A percentile compares a stretch with the other conserved stretches of the same genome.
Evolutionary conservation across 2,329 filamentous ascomycete genomes (phyloP).

Genomic region (Stemphylium lycopersici): DNA sequence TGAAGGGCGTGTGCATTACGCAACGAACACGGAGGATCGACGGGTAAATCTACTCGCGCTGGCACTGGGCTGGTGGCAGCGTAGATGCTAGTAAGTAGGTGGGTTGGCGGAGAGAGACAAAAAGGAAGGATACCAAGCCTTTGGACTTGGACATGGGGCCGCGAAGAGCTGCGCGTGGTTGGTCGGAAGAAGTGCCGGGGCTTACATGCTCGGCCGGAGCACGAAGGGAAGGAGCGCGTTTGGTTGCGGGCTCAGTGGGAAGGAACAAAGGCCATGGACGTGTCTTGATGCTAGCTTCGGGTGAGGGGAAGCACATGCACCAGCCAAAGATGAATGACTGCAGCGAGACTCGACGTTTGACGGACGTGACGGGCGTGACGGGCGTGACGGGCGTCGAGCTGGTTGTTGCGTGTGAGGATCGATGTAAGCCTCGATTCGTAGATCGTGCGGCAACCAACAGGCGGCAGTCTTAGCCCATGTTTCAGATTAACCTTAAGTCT

Average conservation of each 20-base stretch:
- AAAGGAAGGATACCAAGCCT: not conserved
- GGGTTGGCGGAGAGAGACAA: not conserved
- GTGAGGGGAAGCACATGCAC: not conserved
- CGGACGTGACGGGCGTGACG: too few relatives aligned
- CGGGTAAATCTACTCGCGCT: too few relatives aligned
- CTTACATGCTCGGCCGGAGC: not conserved
- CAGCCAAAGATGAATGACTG: not conserved
- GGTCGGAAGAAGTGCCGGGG: not conserved
- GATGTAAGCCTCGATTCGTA: conserved; percentile 5
- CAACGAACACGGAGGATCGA: too few relatives aligned
- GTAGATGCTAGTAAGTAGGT: not conserved
- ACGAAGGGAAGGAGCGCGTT: not conserved
- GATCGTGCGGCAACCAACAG: conserved; percentile 7
- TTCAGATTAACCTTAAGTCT: conserved; percentile 25
- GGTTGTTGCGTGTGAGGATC: not conserved
- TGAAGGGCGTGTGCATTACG: not conserved
- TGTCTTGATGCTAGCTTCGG: too few relatives aligned
- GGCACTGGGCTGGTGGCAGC: too few relatives aligned
- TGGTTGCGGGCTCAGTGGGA: not conserved
- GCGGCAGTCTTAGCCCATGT: conserved; percentile 23
- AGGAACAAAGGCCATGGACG: not conserved
- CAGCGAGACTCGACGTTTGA: too few relatives aligned
- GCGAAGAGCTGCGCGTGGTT: not conserved
- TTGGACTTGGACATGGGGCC: not conserved
- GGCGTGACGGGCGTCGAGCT: not conserved